Evolutionary conservation across 768 basidiomycete species (phyloP).

Genomic region (Russula foetens): DNA sequence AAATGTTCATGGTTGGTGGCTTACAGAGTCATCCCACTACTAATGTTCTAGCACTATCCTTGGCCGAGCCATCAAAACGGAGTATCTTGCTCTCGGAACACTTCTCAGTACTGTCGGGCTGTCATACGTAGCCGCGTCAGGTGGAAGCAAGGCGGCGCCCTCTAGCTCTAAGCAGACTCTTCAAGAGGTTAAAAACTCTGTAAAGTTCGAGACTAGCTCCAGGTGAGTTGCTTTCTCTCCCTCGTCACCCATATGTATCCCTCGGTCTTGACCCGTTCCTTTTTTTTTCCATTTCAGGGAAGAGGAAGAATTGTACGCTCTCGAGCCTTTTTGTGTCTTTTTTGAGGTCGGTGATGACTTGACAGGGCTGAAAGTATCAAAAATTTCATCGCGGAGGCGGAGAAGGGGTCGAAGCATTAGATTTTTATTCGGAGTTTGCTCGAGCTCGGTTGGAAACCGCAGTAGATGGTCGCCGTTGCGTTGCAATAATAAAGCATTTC

Average conservation of each 20-base stretch:
- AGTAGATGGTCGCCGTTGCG: background rate
- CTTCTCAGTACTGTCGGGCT: slow-evolving; percentile 49
- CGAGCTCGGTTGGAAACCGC: background rate
- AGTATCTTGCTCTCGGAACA: slow-evolving; percentile 68
- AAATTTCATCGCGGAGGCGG: slow-evolving; percentile 75
- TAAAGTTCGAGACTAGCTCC: slow-evolving; percentile 58
- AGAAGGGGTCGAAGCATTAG: slow-evolving; percentile 55
- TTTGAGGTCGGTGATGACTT: slow-evolving; percentile 31
- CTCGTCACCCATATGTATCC: background rate
- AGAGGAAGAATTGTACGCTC: slow-evolving; percentile 76
- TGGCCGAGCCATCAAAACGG: slow-evolving; percentile 74
- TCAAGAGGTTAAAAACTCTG: slow-evolving; percentile 48
- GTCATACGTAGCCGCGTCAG: slow-evolving; percentile 44
- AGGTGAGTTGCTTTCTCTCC: slow-evolving; percentile 38
- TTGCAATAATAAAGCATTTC: slow-evolving; percentile 2
- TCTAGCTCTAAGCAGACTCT: slow-evolving; percentile 34
- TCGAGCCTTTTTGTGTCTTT: slow-evolving; percentile 2
- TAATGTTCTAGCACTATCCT: slow-evolving; percentile 50
- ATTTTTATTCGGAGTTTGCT: slow-evolving; percentile 27
- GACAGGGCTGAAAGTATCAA: slow-evolving; percentile 60
- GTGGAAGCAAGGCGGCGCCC: slow-evolving; percentile 44
- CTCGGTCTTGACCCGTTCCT: slow-evolving; percentile 1
- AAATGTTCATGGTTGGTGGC: background rate
- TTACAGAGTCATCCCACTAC: background rate
- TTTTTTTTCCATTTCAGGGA: slow-evolving; percentile 39